Conservation (phyloP, 192 early-diverging fungal genomes). For the Chytriomyces sp. region DNA sequence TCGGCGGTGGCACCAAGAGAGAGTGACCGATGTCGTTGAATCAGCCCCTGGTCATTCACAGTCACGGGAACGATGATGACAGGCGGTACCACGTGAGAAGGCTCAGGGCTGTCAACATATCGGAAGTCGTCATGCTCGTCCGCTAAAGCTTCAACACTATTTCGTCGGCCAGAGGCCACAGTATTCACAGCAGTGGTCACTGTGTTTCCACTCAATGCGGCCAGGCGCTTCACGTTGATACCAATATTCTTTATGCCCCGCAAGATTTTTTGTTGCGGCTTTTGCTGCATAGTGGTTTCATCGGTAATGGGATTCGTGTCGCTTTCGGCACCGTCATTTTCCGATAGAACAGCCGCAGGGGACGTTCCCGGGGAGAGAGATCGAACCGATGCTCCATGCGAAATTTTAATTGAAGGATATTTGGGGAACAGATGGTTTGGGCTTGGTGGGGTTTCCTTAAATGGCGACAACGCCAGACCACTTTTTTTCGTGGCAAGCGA, state of each 20-base stretch:
- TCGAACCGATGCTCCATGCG: not conserved
- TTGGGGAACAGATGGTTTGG: not conserved
- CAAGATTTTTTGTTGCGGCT: constrained; percentile 4
- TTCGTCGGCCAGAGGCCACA: not conserved
- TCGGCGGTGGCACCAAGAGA: too few species aligned
- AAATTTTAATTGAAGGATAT: not conserved
- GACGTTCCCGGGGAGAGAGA: not conserved
- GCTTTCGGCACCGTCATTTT: too few species aligned
- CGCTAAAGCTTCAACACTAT: not conserved
- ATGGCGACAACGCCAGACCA: not conserved
- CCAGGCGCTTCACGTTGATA: constrained; percentile 15
- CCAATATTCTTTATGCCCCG: constrained; percentile 23
- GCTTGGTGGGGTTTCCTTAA: not conserved
- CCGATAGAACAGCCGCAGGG: too few species aligned
- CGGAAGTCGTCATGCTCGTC: not conserved
- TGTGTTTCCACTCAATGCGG: not conserved
- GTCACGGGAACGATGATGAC: too few species aligned
- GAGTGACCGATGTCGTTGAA: too few species aligned
- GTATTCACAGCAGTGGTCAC: not conserved
- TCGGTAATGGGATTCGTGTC: not conserved
- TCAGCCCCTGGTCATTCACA: too few species aligned
- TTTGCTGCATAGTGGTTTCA: not conserved
- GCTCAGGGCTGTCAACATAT: too few species aligned
- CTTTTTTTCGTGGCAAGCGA: not conserved
- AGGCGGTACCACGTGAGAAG: too few species aligned